Conservation (phyloP, 2,329 filamentous ascomycete species). For the Phialophora chinensis region DNA sequence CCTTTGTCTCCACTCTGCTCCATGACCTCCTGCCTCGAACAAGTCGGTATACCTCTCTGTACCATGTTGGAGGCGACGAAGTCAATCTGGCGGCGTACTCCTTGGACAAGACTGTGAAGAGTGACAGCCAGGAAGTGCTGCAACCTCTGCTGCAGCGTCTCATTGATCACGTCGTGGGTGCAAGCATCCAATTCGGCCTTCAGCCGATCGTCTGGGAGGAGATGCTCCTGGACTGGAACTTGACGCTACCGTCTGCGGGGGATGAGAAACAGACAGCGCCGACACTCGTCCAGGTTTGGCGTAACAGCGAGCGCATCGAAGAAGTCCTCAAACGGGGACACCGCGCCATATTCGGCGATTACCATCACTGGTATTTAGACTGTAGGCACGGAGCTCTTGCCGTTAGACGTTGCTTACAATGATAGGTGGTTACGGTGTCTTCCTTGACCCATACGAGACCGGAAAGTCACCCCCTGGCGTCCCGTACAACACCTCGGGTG, state of each 20-base stretch:
- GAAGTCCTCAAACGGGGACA: slow-evolving; percentile 42
- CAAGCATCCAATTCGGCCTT: slow-evolving; percentile 68
- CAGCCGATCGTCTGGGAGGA: slow-evolving; percentile 87
- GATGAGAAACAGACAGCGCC: slow-evolving; percentile 3
- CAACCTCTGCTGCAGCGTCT: slow-evolving; percentile 79
- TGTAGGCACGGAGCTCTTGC: slow-evolving; percentile 32
- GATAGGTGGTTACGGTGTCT: slow-evolving; percentile 38
- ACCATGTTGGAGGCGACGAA: slow-evolving; percentile 88
- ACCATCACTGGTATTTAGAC: slow-evolving; percentile 42
- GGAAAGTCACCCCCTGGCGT: slow-evolving; percentile 38
- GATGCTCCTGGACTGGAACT: slow-evolving; percentile 78
- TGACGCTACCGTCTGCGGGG: slow-evolving; percentile 68
- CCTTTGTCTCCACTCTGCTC: slow-evolving; percentile 74
- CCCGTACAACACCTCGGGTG: slow-evolving; percentile 36
- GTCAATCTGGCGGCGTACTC: slow-evolving; percentile 77
- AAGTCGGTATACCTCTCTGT: slow-evolving; percentile 72
- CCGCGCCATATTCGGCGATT: slow-evolving; percentile 43
- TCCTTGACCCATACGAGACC: slow-evolving; percentile 38
- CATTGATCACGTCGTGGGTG: slow-evolving; percentile 71
- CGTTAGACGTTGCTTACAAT: slow-evolving; percentile 9
- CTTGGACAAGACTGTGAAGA: slow-evolving; percentile 74
- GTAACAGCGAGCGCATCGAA: slow-evolving; percentile 45
- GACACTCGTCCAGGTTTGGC: slow-evolving; percentile 73
- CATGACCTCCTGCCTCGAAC: slow-evolving; percentile 77
- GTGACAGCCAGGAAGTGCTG: slow-evolving; percentile 68